phyloP scores from a whole-genome alignment of 805 yeast species.

The Wickerhamomyces bisporus region DNA sequence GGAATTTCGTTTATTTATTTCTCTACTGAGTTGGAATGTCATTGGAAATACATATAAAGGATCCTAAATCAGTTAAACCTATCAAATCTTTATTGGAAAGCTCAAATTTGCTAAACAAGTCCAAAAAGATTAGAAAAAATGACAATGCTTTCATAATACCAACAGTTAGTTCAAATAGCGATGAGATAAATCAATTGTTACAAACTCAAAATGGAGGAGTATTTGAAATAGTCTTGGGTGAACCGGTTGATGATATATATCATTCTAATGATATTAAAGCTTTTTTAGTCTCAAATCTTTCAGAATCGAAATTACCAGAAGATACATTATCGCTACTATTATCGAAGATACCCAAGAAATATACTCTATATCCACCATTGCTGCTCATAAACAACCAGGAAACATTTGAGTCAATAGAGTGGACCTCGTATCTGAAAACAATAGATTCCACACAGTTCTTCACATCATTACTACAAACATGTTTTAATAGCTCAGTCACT shows the following conservation, averaged over 20 bases:
- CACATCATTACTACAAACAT: conserved; percentile 16
- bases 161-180: conserved; percentile 1
- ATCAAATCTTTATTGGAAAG: neutral
- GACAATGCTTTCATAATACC: conserved; percentile 19
- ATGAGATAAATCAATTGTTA: neutral
- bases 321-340: neutral
- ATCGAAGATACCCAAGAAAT: conserved; percentile 41
- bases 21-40: neutral
- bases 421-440: conserved; percentile 26
- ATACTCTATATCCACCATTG: conserved; percentile 65
- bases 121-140: conserved; percentile 6
- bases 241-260: no score
- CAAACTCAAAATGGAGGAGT: no score
- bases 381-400: conserved; percentile 47
- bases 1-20: no score
- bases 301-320: neutral
- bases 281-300: neutral
- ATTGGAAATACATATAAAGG: neutral
- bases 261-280: no score
- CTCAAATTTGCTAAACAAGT: conserved; percentile 17
- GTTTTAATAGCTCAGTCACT: conserved; percentile 28
- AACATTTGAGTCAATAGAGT: conserved; percentile 36
- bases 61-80: neutral
- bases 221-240: no score
- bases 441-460: conserved; percentile 14